Base-by-base conservation (phyloP, 2,329 filamentous ascomycete genomes). In the Claviceps sp. region DNA sequence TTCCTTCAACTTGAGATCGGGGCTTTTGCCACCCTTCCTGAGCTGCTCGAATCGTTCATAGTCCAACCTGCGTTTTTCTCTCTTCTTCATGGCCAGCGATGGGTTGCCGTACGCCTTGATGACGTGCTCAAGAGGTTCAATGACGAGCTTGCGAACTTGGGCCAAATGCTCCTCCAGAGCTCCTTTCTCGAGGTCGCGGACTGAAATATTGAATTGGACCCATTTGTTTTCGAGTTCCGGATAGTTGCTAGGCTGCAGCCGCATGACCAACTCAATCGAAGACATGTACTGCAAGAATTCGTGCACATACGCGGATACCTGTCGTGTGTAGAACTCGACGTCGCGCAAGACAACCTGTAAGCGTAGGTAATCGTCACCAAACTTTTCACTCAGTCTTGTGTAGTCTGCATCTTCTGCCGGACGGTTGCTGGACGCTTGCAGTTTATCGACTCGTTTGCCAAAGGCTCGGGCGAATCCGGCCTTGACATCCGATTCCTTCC, bases 141-240 rank as follows among this genome's bases (percentile, higher is more conserved):
- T 88, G 48, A 95, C 88, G 60, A 84, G 82, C 64, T 85, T 87
- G 50, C 86, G 80, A 46, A 97, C 84, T 61, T 85, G 78, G 6
- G 70, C 67, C 55, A 82, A 71, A 73, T 96, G 90, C 59, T 91
- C 86, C 55, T 89, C 85, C 22, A 97, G 74, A 4, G 86, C 86
- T 57, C 89, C 80, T 55, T 84, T 85, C 61, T 90, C 84, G 57
- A 97, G 81, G 61, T 96, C 90, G 57, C 86, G 81, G 69, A 95
- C 86, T 37, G 85, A 86, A 62, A 89, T 82, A 58, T 89, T 91
- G 68, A 95, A 93, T 55, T 85, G 86, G 48, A 89, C 86, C 88
- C 91, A 97, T 65, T 94, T 95, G 72, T 86, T 90, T 68, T 96
- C 90, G 42, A 94, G 73, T 65, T 97, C 90, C 0, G 88, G 83